Conservation (phyloP, 306 rosid species). For the Dicorynia guianensis region DNA sequence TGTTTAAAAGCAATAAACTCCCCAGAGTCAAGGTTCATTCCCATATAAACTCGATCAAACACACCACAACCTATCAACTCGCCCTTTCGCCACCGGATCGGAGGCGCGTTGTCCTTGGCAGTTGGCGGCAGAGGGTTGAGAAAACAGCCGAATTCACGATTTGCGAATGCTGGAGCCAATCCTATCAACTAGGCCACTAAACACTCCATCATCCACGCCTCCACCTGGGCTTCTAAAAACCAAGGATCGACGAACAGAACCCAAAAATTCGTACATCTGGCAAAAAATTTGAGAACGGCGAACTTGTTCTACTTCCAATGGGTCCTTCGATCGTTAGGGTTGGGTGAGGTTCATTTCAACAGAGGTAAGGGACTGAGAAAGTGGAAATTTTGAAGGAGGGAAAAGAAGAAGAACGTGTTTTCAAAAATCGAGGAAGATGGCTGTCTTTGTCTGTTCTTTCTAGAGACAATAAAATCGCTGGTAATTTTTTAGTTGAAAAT, state of each 20-base stretch:
- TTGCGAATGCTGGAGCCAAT: constrained; percentile 79
- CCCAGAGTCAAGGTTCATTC: constrained; percentile 94
- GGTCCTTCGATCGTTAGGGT: constrained; percentile 28
- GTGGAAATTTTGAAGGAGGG: constrained; percentile 41
- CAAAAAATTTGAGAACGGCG: background rate
- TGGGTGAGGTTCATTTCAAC: constrained; percentile 37
- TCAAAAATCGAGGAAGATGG: constrained; percentile 42
- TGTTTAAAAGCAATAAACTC: constrained; percentile 95
- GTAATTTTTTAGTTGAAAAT: too few species aligned
- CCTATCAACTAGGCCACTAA: constrained; percentile 73
- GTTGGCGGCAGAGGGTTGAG: constrained; percentile 57
- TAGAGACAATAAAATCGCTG: too few species aligned
- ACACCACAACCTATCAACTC: constrained; percentile 91
- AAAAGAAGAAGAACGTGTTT: constrained; percentile 25
- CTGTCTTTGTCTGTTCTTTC: too few species aligned
- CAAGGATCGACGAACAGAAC: constrained; percentile 85
- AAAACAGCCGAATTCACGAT: constrained; percentile 69
- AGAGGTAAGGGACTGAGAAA: background rate
- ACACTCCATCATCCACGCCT: constrained; percentile 54
- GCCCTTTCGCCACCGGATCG: constrained; percentile 94
- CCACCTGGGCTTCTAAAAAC: constrained; percentile 53
- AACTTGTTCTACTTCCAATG: background rate
- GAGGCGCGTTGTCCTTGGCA: constrained; percentile 45
- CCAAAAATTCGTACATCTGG: constrained; percentile 83
- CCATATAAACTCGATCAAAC: constrained; percentile 89